phyloP scores from a whole-genome alignment of 768 basidiomycete species.

The Clitopilus hobsonii region DNA sequence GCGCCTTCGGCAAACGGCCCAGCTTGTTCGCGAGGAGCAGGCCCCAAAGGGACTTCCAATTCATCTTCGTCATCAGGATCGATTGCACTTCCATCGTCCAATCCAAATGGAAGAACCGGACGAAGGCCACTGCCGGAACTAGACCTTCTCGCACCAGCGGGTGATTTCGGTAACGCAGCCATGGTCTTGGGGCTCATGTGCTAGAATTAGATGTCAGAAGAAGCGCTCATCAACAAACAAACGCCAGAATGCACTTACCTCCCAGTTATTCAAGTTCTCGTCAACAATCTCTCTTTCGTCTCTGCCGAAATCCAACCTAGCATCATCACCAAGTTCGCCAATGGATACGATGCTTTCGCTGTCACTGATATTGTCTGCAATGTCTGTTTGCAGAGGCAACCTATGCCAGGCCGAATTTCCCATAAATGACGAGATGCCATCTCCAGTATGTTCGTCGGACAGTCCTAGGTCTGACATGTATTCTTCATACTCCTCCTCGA shows the following conservation, averaged over 20 bases:
- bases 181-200: conserved; percentile 97
- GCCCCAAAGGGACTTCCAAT: conserved; percentile 67
- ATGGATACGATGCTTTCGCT: conserved; percentile 91
- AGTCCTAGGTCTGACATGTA: conserved; percentile 86
- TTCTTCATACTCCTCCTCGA: conserved; percentile 96
- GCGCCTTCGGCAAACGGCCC: conserved; percentile 74
- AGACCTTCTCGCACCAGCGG: conserved; percentile 74
- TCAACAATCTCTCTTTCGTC: conserved; percentile 63
- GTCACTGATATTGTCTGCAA: conserved; percentile 88
- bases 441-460: conserved; percentile 50
- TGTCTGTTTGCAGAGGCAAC: conserved; percentile 74
- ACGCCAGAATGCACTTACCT: conserved; percentile 49
- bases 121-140: conserved; percentile 82
- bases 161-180: conserved; percentile 89
- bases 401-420: conserved; percentile 75
- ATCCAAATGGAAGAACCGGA: conserved; percentile 68
- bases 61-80: conserved; percentile 75
- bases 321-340: conserved; percentile 81
- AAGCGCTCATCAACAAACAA: background rate
- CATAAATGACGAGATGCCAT: conserved; percentile 34
- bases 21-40: conserved; percentile 69
- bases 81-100: conserved; percentile 73
- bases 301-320: conserved; percentile 55
- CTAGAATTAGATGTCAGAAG: conserved; percentile 31
- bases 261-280: conserved; percentile 93